A percentile compares a stretch with the other conserved stretches of the same genome.
Evolutionary conservation across 176 grass and related monocot genomes (phyloP).

Genomic region (Carex pumila): DNA sequence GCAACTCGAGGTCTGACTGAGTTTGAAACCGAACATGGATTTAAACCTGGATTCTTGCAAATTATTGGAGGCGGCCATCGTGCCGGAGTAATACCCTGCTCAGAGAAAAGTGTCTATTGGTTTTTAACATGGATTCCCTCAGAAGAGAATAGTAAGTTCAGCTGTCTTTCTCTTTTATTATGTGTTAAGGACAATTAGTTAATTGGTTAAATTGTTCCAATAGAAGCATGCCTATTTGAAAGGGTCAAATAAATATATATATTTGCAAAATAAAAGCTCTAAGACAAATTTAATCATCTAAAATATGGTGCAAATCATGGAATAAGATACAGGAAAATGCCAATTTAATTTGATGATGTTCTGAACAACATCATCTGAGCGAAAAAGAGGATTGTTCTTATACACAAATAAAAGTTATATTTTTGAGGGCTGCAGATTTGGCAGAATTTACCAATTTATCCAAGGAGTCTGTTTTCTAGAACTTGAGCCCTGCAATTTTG

Average conservation of each 20-base stretch:
- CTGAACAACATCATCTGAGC: not conserved
- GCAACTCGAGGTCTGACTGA: slow-evolving; percentile 43
- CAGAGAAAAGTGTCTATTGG: slow-evolving; percentile 50
- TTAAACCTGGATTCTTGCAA: slow-evolving; percentile 39
- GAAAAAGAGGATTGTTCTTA: not conserved
- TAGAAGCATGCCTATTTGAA: not conserved
- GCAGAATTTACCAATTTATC: not conserved
- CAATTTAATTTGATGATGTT: not conserved
- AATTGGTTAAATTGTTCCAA: not conserved
- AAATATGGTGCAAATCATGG: not conserved
- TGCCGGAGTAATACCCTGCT: slow-evolving; percentile 37
- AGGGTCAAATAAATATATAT: not conserved
- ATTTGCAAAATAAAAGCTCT: not conserved
- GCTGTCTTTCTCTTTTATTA: not conserved
- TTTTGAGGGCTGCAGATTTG: not conserved
- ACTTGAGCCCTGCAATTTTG: not conserved
- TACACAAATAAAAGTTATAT: not conserved
- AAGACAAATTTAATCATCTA: not conserved
- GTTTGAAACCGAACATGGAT: slow-evolving; percentile 36
- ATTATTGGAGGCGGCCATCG: slow-evolving; percentile 38
- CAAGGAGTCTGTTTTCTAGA: not conserved
- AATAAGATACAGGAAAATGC: not conserved
- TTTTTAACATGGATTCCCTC: slow-evolving; percentile 60
- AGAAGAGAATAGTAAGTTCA: slow-evolving; percentile 7
- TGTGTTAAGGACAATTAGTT: not conserved